Base-by-base conservation (phyloP, 2,329 filamentous ascomycete genomes). In the Claviceps arundinis region DNA sequence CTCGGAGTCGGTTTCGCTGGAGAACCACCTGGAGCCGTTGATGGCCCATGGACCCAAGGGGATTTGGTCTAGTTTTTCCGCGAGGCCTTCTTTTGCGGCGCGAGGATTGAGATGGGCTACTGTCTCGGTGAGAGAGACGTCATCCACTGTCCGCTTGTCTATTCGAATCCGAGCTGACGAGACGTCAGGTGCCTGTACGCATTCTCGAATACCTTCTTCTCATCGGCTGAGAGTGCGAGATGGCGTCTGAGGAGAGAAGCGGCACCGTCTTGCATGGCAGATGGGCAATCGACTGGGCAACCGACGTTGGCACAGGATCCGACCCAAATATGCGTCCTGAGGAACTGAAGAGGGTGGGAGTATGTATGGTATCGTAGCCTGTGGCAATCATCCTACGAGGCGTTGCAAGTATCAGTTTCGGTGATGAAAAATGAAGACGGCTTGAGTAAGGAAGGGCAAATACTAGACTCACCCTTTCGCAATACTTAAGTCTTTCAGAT, bases 71-170 rank as follows among this genome's bases (percentile, higher is more conserved):
- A 55, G 53, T 45, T 46, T 57, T 2, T 57, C 59, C 2, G 58
- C 59, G 2, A 59, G 30, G 1, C 53, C 56, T 11, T 37, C 47
- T 13, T 54, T 14, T 19, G 40, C 55, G 13, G 53, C 44, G 26
- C n/a, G 52, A 8, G 61, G 59, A 13, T 58, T 46, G 0, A 60
- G 59, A 26, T 53, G 64, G 3, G 82, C 81, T 4, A 77, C 65
- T 0, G 84, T 87, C 64, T 88, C 84, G 0, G 81, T 85, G 40
- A 75, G 73, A 3, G 79, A 80, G 1, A 87, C 81, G 59, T 88
- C 84, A 88, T 87, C 84, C 85, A 88, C 62, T 88, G 84, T 0
- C 84, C 84, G 42, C 78, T 84, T 0, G 83, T 88, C 84, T 84
- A 88, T 0, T 78, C 77, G 17, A 65, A 57, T 4, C 34, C 44